Evolutionary conservation across 306 rosid species (phyloP).

Genomic region (Cucurbita ficifolia): DNA sequence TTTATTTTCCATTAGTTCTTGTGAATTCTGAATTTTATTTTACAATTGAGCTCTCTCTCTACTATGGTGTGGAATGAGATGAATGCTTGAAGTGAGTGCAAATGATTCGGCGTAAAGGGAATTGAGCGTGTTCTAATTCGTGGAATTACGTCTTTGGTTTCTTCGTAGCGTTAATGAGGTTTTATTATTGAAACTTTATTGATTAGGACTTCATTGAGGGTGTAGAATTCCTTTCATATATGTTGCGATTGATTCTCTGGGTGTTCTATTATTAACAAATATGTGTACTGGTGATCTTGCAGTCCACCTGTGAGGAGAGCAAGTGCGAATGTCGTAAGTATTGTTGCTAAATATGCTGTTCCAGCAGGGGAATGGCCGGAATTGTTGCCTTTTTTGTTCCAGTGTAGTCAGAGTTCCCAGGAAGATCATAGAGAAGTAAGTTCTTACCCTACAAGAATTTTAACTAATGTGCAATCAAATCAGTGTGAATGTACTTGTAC

Average conservation of each 20-base stretch:
- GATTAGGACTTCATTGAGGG: background rate
- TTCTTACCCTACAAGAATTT: background rate
- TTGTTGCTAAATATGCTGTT: slow-evolving; percentile 83
- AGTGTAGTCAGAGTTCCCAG: slow-evolving; percentile 83
- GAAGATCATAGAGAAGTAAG: slow-evolving; percentile 95
- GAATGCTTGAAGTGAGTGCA: background rate
- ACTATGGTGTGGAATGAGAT: background rate
- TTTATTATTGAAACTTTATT: background rate
- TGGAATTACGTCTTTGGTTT: background rate
- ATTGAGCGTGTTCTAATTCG: background rate
- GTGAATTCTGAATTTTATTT: background rate
- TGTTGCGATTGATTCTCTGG: background rate
- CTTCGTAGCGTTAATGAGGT: background rate
- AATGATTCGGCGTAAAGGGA: background rate
- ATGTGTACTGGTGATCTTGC: slow-evolving; percentile 12
- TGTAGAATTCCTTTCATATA: background rate
- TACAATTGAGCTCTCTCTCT: background rate
- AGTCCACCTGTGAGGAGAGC: slow-evolving; percentile 94
- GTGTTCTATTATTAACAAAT: background rate
- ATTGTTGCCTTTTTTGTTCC: slow-evolving; percentile 84
- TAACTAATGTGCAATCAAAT: background rate
- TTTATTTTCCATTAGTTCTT: background rate
- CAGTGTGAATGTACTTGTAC: background rate
- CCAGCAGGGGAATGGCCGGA: slow-evolving; percentile 96
- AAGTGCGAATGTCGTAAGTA: slow-evolving; percentile 86